Evolutionary conservation across 352 stramenopile species (phyloP), one percentile per base, ranked within the genome.

Genomic region (Phytophthora pseudosyringae): DNA sequence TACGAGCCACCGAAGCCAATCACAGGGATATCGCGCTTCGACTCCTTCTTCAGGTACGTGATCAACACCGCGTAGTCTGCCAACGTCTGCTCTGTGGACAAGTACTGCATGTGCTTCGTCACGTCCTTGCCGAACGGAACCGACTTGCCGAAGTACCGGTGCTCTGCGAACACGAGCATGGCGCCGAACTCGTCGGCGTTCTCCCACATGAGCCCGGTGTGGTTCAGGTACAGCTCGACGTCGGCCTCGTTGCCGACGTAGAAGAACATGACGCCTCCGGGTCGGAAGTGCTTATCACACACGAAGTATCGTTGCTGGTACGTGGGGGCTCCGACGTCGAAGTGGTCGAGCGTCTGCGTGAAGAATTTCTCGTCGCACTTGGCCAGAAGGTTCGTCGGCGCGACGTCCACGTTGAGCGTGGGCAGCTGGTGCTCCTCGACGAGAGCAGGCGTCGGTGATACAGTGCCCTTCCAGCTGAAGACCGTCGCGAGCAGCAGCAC

Each of bases 161-260:
- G 97, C 76, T 99, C 97, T 0, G 92, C 95, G 70, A 99, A 99
- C 18, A 99, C 93, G n/a, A 99, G 69, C 58, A 93, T 82, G 13
- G 96, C 94, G 25, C 81, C 75, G 57, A 98, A 97, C 51, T 93
- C 77, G 10, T 77, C 73, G 13, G 96, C 97, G 59, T 98, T 95
- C 67, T 98, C 94, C 93, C 94, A 99, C 91, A 99, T 98, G 45
- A 98, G 80, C 29, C 94, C 94, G 11, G 96, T 98, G 67, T 98
- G 87, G 69, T 98, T 98, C 18, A 99, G 75, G 71, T 99, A 99
- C 41, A 98, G 76, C 61, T 97, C 88, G 5, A 99, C 88, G 41
- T 98, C 82, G 6, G 91, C 94, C 71, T 99, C 97, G 67, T 99
- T 99, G 46, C 97, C 97, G 1, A 91, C 89, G 69, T 98, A 98